A percentile compares a stretch with the other conserved stretches of the same genome.
Evolutionary conservation across 176 grass and related monocot genomes (phyloP).

Genomic region (Avena eriantha): DNA sequence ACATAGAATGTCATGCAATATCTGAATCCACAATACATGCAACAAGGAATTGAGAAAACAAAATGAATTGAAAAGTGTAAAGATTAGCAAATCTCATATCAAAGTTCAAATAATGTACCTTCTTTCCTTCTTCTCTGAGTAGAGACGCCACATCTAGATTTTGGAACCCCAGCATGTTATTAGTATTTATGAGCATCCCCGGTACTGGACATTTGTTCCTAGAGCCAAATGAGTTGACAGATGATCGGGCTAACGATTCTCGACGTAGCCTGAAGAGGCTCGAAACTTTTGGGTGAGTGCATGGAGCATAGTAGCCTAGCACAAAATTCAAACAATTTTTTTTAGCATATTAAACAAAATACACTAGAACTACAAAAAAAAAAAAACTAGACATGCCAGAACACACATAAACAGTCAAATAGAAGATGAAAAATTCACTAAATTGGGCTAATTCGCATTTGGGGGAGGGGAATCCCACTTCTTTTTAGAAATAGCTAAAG

Average conservation of each 20-base stretch:
- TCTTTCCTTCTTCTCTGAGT: conserved; percentile 68
- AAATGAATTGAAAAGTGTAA: neutral
- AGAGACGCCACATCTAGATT: conserved; percentile 57
- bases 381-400: neutral
- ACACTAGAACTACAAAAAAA: neutral
- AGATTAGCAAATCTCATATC: neutral
- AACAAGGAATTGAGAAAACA: neutral
- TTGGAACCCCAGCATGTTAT: conserved; percentile 72
- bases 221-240: conserved; percentile 31
- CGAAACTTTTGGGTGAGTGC: conserved; percentile 37
- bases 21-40: conserved; percentile 43
- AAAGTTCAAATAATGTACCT: conserved; percentile 49
- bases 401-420: neutral
- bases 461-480: neutral
- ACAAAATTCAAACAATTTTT: conserved; percentile 12
- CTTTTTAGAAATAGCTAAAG: neutral
- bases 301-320: conserved; percentile 72
- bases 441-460: neutral
- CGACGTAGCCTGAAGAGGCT: conserved; percentile 49
- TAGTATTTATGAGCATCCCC: conserved; percentile 88
- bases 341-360: neutral
- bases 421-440: neutral
- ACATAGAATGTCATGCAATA: conserved; percentile 70
- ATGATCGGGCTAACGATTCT: conserved; percentile 49
- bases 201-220: conserved; percentile 74